Conservation (phyloP, 2,329 filamentous ascomycete genomes). For the Neopestalotiopsis rosae region DNA sequence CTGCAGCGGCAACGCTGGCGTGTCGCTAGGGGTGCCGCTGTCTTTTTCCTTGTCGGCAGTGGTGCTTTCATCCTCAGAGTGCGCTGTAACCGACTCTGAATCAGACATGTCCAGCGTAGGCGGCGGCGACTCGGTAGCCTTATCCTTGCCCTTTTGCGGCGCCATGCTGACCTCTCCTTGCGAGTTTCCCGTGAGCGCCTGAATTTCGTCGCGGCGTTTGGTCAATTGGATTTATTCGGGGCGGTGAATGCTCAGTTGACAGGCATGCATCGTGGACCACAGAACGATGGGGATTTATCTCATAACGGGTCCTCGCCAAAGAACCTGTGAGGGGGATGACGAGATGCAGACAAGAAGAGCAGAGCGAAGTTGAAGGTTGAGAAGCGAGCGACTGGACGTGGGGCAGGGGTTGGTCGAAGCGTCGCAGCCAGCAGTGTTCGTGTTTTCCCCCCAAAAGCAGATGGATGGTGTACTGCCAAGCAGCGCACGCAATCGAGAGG, state of each 20-base stretch:
- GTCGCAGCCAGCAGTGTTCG: neutral
- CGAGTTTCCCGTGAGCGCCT: neutral
- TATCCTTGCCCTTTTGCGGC: constrained; percentile 27
- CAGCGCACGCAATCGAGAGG: neutral
- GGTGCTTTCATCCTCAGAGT: constrained; percentile 46
- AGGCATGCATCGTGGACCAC: constrained; percentile 8
- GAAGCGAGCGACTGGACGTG: neutral
- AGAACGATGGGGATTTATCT: constrained; percentile 1
- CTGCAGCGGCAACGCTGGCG: constrained; percentile 65
- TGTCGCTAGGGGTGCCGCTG: constrained; percentile 32
- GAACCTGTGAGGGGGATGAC: neutral
- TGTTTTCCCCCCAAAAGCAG: constrained; percentile 1
- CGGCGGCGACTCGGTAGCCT: constrained; percentile 15
- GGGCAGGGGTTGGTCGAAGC: constrained; percentile 5
- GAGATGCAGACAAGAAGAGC: neutral
- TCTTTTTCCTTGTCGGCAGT: constrained; percentile 36
- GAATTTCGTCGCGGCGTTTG: neutral
- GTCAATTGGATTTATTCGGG: neutral
- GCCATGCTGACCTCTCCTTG: constrained; percentile 6
- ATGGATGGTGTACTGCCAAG: neutral
- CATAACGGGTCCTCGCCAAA: constrained; percentile 2
- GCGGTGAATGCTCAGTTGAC: constrained; percentile 6
- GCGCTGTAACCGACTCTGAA: constrained; percentile 38
- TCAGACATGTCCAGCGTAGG: constrained; percentile 44
- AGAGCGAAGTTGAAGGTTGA: neutral